Evolutionary conservation across 345 rosid species (phyloP), one percentile per base, ranked within the genome.

Genomic region (Citrus sp.): DNA sequence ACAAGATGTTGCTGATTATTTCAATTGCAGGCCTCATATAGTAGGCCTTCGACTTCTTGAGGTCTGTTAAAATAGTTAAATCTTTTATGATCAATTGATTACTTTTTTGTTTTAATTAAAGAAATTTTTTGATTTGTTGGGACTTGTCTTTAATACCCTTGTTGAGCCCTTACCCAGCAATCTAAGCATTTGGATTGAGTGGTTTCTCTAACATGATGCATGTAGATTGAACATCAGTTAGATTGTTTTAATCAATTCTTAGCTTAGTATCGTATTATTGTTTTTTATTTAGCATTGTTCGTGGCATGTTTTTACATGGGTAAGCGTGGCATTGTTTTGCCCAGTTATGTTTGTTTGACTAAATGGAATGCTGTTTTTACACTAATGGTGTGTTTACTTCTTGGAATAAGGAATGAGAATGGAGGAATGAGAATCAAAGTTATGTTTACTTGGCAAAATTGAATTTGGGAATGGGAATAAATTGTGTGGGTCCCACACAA

Each of bases 21-120:
- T 93, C 86, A 87, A 86, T 79, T 91, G 91, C 86, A 89, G 98
- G 87, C 99, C 97, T 30, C 99, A 95, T 87, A 79, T 95, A 12
- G 89, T 93, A 74, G 93, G 90, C 73, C 84, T 91, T 82, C 91
- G 99, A 77, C 91, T 95, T 83, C 81, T 95, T 30, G 99, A 95
- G 99, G 98, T 95, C 22, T 85, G 54, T 37, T 77, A 28, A 67
- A 73, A 22, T 28, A 16, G 40, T 9, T 83, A 76, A 55, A 24
- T 67, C 8, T 63, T 16, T 27, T 22, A 18, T 0, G 58, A 49
- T 27, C 60, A 59, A 25, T 60, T 24, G 22, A 34, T 0, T 19
- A 18, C 5, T 58, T 58, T n/a, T 58, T 4, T 24, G 32, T 73
- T 55, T 12, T 7, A 6, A 22, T 34, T 49, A 30, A 7, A 56